Base-by-base conservation (phyloP, 2,329 filamentous ascomycete species). In the Sporothrix mexicana region DNA sequence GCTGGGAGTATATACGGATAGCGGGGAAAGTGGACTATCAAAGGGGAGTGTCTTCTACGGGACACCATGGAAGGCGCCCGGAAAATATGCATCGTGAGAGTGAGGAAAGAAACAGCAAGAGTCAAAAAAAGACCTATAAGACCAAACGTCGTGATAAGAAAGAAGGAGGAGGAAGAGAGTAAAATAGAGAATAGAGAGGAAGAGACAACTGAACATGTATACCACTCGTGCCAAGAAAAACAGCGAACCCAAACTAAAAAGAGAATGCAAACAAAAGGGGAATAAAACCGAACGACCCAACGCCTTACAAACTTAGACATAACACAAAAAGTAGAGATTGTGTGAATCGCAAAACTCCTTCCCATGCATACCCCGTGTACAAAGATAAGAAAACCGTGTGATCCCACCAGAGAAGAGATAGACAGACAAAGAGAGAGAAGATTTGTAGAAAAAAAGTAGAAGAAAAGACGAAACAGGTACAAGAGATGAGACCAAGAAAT, bases 361-460 rank as follows among this genome's bases (percentile, higher is more conserved):
- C n/a, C 66, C 64, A 67, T 67, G 64, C 64, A 36, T 67, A 8
- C 20, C 61, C 61, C 45, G 61, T 66, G 61, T 47, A 47, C 41
- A 47, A 47, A 8, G 9, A 5, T 43, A 25, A 13, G 61, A 3
- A 47, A 12, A 66, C 61, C 41, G n/a, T 9, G 20, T 45, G 7
- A 20, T 66, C 41, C 41, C 43, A 20, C 41, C 61, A 13, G 30
- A 36, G 30, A 36, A 36, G 30, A 36, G n/a, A 66, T 47, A 47
- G 2, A 43, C 12, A 25, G 25, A 25, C 13, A 13, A 17, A 36
- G 13, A 62, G 17, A n/a, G 20, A 43, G 51, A 20, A 45, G 2
- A 25, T 66, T 17, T 15, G 12, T 66, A 47, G 30, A 41, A 66
- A 25, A 12, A 23, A 55, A 20, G 10, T 23, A 20, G 36, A 12